Evolutionary conservation across 805 yeast species (phyloP), one percentile per base, ranked within the genome.

Genomic region (Wickerhamiella qilinensis): DNA sequence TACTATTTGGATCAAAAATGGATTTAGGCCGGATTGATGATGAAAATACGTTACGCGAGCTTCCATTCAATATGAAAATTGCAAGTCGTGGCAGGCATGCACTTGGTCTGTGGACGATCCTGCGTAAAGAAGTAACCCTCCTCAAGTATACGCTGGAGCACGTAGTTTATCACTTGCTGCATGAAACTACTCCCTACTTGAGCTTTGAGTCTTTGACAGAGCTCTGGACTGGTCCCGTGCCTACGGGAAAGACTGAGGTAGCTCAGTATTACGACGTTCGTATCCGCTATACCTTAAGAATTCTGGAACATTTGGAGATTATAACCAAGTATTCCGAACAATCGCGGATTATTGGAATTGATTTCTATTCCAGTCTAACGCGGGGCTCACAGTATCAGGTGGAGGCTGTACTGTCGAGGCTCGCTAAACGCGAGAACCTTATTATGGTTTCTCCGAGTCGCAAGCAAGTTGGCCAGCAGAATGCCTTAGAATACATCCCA

Each of bases 361-460:
- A 91, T 49, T 91, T 85, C 54, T 69, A 75, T 52, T 83, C 96
- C 2, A 83, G 85, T 7, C 73, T 80, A 43, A 79, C 82, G 37
- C 57, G 98, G 42, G 98, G 98, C 0, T 88, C 97, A 0, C 98
- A 91, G 52, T 91, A 67, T 54, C 86, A 83, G 53, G 95, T 91
- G 2, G 98, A 91, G 52, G 81, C 96, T 1, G 67, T 86, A 29
- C 58, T 91, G 46, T 58, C 73, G 3, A 59, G 98, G 38, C 57
- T 91, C 16, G 71, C 91, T 20, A 83, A 84, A 48, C 63, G 74
- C 2, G 94, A 85, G 52, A 79, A 79, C 52, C 73, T 67, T 38
- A 55, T 88, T 31, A 53, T 85, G 39, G 59, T 77, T 4, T 80
- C 95, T 0, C 95, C 98, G 0, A 73, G 82, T 21, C 77, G 79